Base-by-base conservation (phyloP, 2,329 filamentous ascomycete species). In the Celoporthe dispersa region DNA sequence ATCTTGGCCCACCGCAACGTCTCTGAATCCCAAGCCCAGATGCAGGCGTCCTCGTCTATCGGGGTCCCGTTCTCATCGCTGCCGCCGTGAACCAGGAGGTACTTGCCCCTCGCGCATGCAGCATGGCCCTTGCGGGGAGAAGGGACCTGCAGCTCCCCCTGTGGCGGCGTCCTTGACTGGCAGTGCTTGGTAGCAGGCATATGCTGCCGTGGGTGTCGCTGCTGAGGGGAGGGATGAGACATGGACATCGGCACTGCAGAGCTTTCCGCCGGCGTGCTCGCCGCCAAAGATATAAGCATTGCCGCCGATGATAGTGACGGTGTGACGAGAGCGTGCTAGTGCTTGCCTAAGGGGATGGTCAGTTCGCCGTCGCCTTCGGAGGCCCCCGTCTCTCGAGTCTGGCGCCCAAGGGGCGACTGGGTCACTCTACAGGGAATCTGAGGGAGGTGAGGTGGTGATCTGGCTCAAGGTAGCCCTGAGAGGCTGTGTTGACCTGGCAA, bases 211-310 rank as follows among this genome's bases (percentile, higher is more conserved):
- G 53, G 82, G 78, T n/a, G 80, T 80, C 25, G 66, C 16, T 12
- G 80, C 79, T 16, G 80, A 79, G 0, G 86, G 84, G 1, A 88
- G 75, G 16, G 86, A 84, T 66, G 88, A 76, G 31, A 84, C 81
- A 73, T 88, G 84, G 64, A 88, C 82, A 67, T 83, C 81, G 75
- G 85, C 85, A 68, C 82, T 80, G 41, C 84, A 85, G 35, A 87
- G 78, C 69, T 79, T 71, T 71, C 80, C 74, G 55, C 74, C 75
- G 59, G 77, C 75, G 0, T 73, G 77, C 74, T 83, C 80, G 66
- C 86, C 86, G 8, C 86, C 86, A 72, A 88, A 88, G 67, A 88
- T 83, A 75, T 87, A 87, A 39, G 85, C 85, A 72, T 84, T 84
- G 66, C 84, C 82, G 70, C 83, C 84, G 72, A 89, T 80, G 61